Percentiles rank a stretch among this genome's conserved stretches.
phyloP scores from a whole-genome alignment of 1,284 basidiomycete species.

The Trametes polyzona region DNA sequence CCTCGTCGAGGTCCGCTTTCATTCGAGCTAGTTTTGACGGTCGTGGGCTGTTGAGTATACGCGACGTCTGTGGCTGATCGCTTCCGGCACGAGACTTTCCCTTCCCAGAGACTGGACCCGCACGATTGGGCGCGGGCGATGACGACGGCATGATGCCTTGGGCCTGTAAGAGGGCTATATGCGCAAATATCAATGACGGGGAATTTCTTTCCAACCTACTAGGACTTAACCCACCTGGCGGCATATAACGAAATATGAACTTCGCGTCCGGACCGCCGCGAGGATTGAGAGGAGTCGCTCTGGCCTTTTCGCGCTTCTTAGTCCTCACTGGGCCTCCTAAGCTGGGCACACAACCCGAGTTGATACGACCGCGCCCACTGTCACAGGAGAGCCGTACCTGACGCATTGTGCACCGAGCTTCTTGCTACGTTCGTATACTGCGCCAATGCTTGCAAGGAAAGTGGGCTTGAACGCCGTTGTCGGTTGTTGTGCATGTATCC shows the following conservation, averaged over 20 bases:
- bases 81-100: neutral
- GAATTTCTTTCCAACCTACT: too few species aligned
- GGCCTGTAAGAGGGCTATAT: constrained; percentile 18
- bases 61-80: too few species aligned
- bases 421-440: constrained; percentile 31
- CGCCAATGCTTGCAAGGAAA: constrained; percentile 9
- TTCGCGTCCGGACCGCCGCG: constrained; percentile 1
- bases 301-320: too few species aligned
- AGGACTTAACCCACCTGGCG: constrained; percentile 6
- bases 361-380: too few species aligned
- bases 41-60: too few species aligned
- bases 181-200: too few species aligned
- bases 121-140: neutral
- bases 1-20: constrained; percentile 5
- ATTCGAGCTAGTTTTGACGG: too few species aligned
- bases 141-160: constrained; percentile 15
- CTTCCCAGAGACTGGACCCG: neutral
- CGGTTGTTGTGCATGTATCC: neutral
- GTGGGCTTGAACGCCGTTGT: neutral
- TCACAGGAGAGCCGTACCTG: neutral
- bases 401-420: constrained; percentile 20
- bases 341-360: neutral
- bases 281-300: neutral
- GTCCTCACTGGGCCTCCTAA: neutral
- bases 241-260: constrained; percentile 13